Conservation (phyloP, 2,329 filamentous ascomycete species). For the Cryphonectria parasitica region DNA sequence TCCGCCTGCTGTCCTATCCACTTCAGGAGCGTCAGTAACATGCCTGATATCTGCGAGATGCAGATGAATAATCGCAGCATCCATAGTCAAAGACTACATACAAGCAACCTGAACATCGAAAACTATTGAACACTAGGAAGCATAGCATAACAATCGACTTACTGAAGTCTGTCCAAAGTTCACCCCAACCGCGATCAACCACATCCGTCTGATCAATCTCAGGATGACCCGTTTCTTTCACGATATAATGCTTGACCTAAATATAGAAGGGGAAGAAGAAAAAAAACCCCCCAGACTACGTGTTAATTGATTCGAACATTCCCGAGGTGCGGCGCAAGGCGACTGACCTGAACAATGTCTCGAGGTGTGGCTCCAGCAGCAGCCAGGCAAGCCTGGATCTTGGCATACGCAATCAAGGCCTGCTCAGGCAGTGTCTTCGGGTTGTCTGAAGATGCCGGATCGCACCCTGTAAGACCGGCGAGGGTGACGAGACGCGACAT, state of each 20-base stretch:
- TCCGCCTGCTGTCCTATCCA: slow-evolving; percentile 22
- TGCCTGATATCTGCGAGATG: too few species aligned
- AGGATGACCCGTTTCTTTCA: slow-evolving; percentile 22
- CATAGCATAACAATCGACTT: background rate
- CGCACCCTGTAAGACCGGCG: slow-evolving; percentile 24
- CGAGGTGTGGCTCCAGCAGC: slow-evolving; percentile 23
- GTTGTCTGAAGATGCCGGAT: slow-evolving; percentile 23
- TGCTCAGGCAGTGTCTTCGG: slow-evolving; percentile 20
- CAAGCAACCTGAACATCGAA: background rate
- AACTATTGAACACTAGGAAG: background rate
- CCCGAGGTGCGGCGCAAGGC: background rate
- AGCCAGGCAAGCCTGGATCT: slow-evolving; percentile 19
- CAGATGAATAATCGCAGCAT: too few species aligned
- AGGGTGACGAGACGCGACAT: slow-evolving; percentile 24
- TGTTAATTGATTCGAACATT: too few species aligned
- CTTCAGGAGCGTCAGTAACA: background rate
- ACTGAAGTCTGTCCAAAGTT: slow-evolving; percentile 22
- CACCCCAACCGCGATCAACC: slow-evolving; percentile 23
- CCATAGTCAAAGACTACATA: background rate
- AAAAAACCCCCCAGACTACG: too few species aligned
- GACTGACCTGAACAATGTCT: slow-evolving; percentile 25
- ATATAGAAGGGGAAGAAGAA: background rate
- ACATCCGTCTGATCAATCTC: slow-evolving; percentile 21
- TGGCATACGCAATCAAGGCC: slow-evolving; percentile 21
- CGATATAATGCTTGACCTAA: slow-evolving; percentile 24